phyloP scores from a whole-genome alignment of 108 stramenopile species.

The Stephanodiscus minutulus region DNA sequence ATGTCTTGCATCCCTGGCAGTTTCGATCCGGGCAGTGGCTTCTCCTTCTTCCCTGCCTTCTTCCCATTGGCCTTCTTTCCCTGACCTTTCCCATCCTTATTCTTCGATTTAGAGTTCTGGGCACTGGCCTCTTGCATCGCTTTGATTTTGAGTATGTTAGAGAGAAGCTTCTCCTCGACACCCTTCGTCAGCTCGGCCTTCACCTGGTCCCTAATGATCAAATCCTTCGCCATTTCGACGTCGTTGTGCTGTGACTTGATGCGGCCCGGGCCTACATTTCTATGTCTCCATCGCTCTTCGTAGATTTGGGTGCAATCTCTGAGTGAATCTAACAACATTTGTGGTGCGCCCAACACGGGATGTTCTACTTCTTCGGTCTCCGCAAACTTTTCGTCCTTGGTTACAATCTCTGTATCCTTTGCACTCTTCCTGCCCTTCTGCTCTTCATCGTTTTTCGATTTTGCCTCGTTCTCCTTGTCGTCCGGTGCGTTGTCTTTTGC shows the following conservation, averaged over 20 bases:
- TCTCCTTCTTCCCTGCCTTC: constrained; percentile 68
- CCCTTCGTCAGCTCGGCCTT: constrained; percentile 50
- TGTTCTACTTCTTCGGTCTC: constrained; percentile 26
- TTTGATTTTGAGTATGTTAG: constrained; percentile 75
- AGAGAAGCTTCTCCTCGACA: constrained; percentile 79
- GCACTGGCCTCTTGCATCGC: constrained; percentile 47
- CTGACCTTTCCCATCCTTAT: constrained; percentile 47
- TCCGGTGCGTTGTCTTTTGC: constrained; percentile 30
- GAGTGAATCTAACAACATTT: constrained; percentile 51
- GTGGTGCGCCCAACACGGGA: constrained; percentile 57
- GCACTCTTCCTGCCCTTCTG: constrained; percentile 40
- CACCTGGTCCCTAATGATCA: constrained; percentile 68
- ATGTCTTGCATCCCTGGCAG: constrained; percentile 65
- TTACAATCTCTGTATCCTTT: constrained; percentile 48
- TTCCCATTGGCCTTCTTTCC: constrained; percentile 55
- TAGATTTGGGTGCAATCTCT: constrained; percentile 42
- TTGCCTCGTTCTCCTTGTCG: constrained; percentile 39
- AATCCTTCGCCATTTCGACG: constrained; percentile 65
- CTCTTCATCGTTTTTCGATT: constrained; percentile 26
- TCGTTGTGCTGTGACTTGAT: constrained; percentile 68
- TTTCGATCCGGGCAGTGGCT: constrained; percentile 79
- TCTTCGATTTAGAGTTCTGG: constrained; percentile 55
- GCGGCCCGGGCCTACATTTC: constrained; percentile 70
- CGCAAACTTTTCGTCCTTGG: constrained; percentile 35
- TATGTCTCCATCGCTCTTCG: constrained; percentile 62